These are phyloP conservation scores for Citrus cavaleriei DNA, from an alignment of 345 rosid genomes.

Conservation along the genomic window DNA sequence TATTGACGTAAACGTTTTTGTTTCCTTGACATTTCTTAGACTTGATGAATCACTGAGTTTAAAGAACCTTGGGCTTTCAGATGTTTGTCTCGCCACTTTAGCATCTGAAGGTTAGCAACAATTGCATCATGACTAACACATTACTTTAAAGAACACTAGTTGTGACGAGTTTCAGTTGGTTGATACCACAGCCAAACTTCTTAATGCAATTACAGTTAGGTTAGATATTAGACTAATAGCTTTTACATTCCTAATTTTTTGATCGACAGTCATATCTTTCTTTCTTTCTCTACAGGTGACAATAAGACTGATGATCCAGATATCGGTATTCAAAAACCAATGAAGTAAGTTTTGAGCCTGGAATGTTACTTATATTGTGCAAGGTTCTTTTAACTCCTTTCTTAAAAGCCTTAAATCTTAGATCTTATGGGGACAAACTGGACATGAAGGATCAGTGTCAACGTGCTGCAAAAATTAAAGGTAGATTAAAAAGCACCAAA, in stretches of 20 bases:
- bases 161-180: neutral
- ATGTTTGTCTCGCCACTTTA: conserved; percentile 76
- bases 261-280: neutral
- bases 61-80: conserved; percentile 76
- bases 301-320: conserved; percentile 24
- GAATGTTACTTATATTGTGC: neutral
- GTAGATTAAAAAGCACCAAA: conserved; percentile 24
- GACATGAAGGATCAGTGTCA: conserved; percentile 15
- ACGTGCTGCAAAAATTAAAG: conserved; percentile 26
- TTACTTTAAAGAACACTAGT: neutral
- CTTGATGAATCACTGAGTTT: conserved; percentile 65
- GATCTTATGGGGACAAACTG: conserved; percentile 28
- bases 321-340: conserved; percentile 24
- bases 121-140: neutral
- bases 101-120: conserved; percentile 46
- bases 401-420: conserved; percentile 14
- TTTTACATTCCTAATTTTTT: conserved; percentile 3
- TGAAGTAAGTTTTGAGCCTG: conserved; percentile 38
- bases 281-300: conserved; percentile 29
- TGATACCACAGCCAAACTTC: neutral
- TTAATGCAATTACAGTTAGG: neutral
- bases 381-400: neutral
- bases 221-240: neutral
- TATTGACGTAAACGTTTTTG: neutral
- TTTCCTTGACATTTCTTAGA: conserved; percentile 38